These are phyloP conservation scores for Chaetomiaceae sp. DNA, from an alignment of 2,329 filamentous ascomycete genomes.

Conservation along the genomic window DNA sequence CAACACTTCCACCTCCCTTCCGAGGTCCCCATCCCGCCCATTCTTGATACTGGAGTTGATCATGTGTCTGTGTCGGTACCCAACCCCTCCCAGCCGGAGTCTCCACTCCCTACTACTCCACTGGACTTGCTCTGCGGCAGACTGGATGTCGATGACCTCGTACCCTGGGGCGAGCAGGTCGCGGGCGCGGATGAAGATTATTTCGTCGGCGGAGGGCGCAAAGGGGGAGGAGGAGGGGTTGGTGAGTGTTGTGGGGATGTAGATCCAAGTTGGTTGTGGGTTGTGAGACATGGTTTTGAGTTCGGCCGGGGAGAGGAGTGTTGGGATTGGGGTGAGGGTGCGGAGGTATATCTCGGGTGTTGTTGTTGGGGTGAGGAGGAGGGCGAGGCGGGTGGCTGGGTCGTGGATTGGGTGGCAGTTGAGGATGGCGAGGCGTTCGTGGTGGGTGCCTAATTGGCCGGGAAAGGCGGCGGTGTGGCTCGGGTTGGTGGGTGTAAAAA, in stretches of 20 bases:
- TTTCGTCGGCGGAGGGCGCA: slow-evolving; percentile 8
- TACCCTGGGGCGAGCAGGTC: slow-evolving; percentile 23
- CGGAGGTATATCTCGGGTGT: slow-evolving; percentile 19
- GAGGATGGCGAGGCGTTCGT: slow-evolving; percentile 21
- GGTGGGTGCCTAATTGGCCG: neutral
- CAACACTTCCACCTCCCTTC: neutral
- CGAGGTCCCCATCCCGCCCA: neutral
- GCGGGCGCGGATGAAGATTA: slow-evolving; percentile 17
- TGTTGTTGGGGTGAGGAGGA: slow-evolving; percentile 18
- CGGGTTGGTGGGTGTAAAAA: neutral
- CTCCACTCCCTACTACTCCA: slow-evolving; percentile 22
- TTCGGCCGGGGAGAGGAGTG: slow-evolving; percentile 7
- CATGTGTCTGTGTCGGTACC: neutral
- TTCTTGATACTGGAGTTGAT: too few species aligned
- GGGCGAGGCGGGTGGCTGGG: slow-evolving; percentile 14
- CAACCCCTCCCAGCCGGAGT: slow-evolving; percentile 13
- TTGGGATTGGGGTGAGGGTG: slow-evolving; percentile 12
- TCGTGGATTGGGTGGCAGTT: slow-evolving; percentile 17
- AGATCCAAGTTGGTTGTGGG: slow-evolving; percentile 7
- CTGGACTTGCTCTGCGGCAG: slow-evolving; percentile 5
- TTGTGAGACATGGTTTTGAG: too few species aligned
- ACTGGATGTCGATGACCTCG: slow-evolving; percentile 17
- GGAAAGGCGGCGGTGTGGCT: neutral
- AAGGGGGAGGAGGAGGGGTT: neutral
- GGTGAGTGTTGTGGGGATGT: slow-evolving; percentile 15